Evolutionary conservation across 106 monocot genomes (phyloP), one percentile per base, ranked within the genome.

Genomic region (Dendrobium nobile): DNA sequence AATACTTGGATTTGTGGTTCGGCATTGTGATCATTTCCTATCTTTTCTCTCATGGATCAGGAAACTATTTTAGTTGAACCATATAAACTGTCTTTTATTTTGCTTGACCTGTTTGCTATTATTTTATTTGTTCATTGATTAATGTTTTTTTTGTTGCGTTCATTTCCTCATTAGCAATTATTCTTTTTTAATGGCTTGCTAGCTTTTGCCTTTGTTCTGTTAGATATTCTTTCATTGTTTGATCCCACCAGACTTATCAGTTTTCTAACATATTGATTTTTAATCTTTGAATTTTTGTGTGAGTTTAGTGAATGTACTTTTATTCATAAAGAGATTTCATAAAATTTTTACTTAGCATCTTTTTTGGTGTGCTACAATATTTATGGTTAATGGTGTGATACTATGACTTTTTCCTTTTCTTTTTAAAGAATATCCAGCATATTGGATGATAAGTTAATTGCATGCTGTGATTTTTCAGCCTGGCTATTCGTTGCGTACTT

Each of bases 401-500:
- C 64, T 64, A 20, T 64, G 27, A 26, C 27, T 4, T 26, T 67
- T 26, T 26, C 5, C 6, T 7, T 67, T 26, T 9, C 6, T 7
- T 67, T 67, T 24, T 22, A 7, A 28, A 67, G 67, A 58, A 16
- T 67, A 10, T 67, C 9, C 67, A 26, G 4, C 67, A 26, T 67
- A 18, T 20, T 58, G 58, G 5, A 27, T 9, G n/a, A 67, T 67
- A 22, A 26, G 24, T 26, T 26, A 67, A 26, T 67, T 26, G 24
- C 6, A 64, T 64, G 16, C 16, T 10, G 5, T 54, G 54, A 54
- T 10, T 54, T n/a, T 88, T 78, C 93, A 93, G 93, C 87, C 87
- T 56, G 91, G 89, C 0, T 93, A 91, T 78, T 91, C 93, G 11
- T 83, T 93, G 31, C 87, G 93, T 1, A 93, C 87, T 41, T 93